Evolutionary conservation across 257 asterid species (phyloP).

Genomic region (Henckelia pumila): DNA sequence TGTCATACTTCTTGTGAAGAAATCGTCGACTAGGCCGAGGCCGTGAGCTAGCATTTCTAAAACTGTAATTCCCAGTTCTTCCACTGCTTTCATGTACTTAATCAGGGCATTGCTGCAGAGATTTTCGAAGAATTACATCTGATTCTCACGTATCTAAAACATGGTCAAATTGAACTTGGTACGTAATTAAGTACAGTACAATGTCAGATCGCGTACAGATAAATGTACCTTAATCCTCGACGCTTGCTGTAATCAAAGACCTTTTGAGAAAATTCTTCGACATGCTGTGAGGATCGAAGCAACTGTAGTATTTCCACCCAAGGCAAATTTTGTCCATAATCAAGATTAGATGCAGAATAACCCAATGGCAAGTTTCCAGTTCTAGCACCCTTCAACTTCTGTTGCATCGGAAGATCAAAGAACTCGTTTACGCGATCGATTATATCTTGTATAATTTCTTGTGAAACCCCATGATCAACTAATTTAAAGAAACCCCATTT

Average conservation of each 20-base stretch:
- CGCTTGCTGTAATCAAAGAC: slow-evolving; percentile 23
- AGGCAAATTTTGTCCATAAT: slow-evolving; percentile 27
- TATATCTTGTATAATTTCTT: slow-evolving; percentile 10
- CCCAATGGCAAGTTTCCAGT: slow-evolving; percentile 20
- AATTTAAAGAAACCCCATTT: slow-evolving; percentile 33
- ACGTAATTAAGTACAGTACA: too few relatives aligned
- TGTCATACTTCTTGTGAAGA: slow-evolving; percentile 26
- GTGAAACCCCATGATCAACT: slow-evolving; percentile 18
- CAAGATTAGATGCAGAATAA: slow-evolving; percentile 24
- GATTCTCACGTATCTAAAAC: too few relatives aligned
- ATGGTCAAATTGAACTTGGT: too few relatives aligned
- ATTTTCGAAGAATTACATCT: background rate
- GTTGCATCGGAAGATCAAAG: slow-evolving; percentile 30
- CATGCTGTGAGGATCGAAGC: slow-evolving; percentile 29
- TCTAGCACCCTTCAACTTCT: slow-evolving; percentile 26
- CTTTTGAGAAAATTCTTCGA: slow-evolving; percentile 17
- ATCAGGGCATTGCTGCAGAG: slow-evolving; percentile 24
- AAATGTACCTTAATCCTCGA: slow-evolving; percentile 22
- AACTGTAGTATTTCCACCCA: slow-evolving; percentile 34
- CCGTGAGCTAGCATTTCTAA: slow-evolving; percentile 33
- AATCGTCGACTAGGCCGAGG: slow-evolving; percentile 22
- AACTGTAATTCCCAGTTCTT: slow-evolving; percentile 22
- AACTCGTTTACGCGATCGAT: slow-evolving; percentile 16
- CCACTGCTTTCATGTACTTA: slow-evolving; percentile 31
- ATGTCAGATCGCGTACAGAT: too few relatives aligned